Evolutionary conservation across 768 basidiomycete genomes (phyloP), one percentile per base, ranked within the genome.

Genomic region (Kwoniella mangroviensis): DNA sequence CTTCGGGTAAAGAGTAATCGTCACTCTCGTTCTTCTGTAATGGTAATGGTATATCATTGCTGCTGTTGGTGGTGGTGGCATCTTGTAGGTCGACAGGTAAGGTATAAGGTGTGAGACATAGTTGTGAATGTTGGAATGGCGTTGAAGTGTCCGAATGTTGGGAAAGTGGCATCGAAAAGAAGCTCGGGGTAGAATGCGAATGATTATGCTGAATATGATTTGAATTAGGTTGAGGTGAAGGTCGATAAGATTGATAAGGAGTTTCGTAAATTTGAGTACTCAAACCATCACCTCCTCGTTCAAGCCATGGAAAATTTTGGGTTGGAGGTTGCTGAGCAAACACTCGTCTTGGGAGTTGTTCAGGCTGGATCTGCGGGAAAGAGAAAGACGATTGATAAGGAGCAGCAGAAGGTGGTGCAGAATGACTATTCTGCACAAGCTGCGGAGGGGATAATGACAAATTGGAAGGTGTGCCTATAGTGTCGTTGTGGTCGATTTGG

Each of bases 181-280:
- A n/a, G 22, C 28, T 63, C 21, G 62, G 55, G 15, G 55, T 67
- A 28, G 56, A 57, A 26, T 40, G 52, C 22, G 63, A 65, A 49
- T 40, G 57, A 19, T 12, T 28, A 45, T 54, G 65, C 24, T 49
- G 43, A 12, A 40, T 41, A 26, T 12, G 42, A 40, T 42, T 56
- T 43, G 52, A 19, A 6, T 42, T 7, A 12, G 49, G 41, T 40
- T 42, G 40, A 45, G 28, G 28, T 26, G 34, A 58, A 7, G 41
- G 40, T 22, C 26, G 15, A 24, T 41, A 45, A 5, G 61, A 3
- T 54, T 53, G 52, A 64, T 54, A 45, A 2, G 63, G 63, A 10
- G 63, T 19, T 28, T 65, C 63, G 34, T 26, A 59, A 2, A 22
- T 24, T 51, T 59, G 65, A 45, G 55, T 34, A 11, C 26, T 59